Percentiles rank a stretch among this genome's conserved stretches.
Conservation (phyloP, 805 yeast genomes). For the Kodamaea jinghongensis region DNA sequence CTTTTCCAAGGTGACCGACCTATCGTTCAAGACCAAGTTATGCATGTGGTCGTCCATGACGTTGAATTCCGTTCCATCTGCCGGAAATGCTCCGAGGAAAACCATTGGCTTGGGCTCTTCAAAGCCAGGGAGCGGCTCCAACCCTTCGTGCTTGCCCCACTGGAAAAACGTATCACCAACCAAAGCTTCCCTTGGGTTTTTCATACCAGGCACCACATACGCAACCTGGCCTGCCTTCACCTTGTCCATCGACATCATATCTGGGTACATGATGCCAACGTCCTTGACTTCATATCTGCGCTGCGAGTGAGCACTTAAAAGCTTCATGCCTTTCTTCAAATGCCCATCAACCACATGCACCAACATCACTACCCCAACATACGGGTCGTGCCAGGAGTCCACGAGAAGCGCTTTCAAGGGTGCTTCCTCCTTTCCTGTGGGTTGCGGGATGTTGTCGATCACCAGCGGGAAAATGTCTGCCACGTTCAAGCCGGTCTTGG, state of each 20-base stretch:
- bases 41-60: constrained; percentile 86
- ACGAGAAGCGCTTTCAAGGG: constrained; percentile 78
- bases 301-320: constrained; percentile 74
- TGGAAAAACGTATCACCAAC: constrained; percentile 88
- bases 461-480: constrained; percentile 77
- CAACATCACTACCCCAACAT: constrained; percentile 84
- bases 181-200: constrained; percentile 76
- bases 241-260: constrained; percentile 59
- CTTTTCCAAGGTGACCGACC: constrained; percentile 84
- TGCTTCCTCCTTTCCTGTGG: constrained; percentile 50
- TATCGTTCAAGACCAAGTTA: constrained; percentile 84
- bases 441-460: constrained; percentile 77
- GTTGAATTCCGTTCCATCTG: constrained; percentile 88
- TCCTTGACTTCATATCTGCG: constrained; percentile 84
- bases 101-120: constrained; percentile 99
- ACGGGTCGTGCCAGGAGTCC: constrained; percentile 97
- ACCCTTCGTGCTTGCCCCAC: constrained; percentile 49
- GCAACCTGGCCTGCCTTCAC: constrained; percentile 92
- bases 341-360: constrained; percentile 84
- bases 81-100: constrained; percentile 96
- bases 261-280: constrained; percentile 95
- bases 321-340: constrained; percentile 68
- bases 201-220: constrained; percentile 93
- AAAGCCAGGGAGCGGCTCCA: constrained; percentile 87
- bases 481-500: constrained; percentile 85